Evolutionary conservation across 768 basidiomycete genomes (phyloP).

Genomic region (Guyanaporus albipodus): DNA sequence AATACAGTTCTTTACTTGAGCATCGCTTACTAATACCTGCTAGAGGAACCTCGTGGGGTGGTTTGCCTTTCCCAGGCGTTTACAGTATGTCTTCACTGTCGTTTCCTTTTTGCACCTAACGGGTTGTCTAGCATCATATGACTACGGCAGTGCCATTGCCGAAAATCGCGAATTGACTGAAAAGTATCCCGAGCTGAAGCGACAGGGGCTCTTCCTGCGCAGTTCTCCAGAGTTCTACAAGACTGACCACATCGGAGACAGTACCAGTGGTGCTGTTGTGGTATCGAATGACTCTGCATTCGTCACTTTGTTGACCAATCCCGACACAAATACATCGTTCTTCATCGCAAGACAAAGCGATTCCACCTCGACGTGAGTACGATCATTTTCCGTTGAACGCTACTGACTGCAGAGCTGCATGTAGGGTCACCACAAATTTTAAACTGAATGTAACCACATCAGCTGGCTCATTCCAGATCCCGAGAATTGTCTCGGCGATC

Average conservation of each 20-base stretch:
- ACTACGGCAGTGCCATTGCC: conserved; percentile 70
- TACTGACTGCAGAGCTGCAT: neutral
- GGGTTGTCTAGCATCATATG: conserved; percentile 52
- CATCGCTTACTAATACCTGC: conserved; percentile 1
- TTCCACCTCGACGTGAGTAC: conserved; percentile 61
- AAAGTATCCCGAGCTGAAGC: conserved; percentile 77
- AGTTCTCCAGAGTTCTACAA: conserved; percentile 77
- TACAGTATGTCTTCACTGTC: conserved; percentile 39
- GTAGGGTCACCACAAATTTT: conserved; percentile 42
- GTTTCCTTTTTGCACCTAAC: neutral
- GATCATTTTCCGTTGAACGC: neutral
- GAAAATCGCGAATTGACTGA: conserved; percentile 63
- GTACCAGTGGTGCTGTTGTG: conserved; percentile 44
- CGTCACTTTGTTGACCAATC: conserved; percentile 63
- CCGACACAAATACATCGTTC: conserved; percentile 62
- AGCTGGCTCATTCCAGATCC: conserved; percentile 50
- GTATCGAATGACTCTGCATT: conserved; percentile 48
- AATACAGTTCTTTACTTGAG: neutral
- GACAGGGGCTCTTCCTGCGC: conserved; percentile 73
- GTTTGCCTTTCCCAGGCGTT: conserved; percentile 72
- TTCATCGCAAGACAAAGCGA: conserved; percentile 65
- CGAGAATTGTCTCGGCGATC: conserved; percentile 49
- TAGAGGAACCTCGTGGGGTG: conserved; percentile 86
- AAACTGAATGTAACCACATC: conserved; percentile 56
- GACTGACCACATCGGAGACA: conserved; percentile 69